A percentile compares a stretch with the other conserved stretches of the same genome.
Evolutionary conservation across 2,329 filamentous ascomycete species (phyloP).

Genomic region (Hypoxylon sp.): DNA sequence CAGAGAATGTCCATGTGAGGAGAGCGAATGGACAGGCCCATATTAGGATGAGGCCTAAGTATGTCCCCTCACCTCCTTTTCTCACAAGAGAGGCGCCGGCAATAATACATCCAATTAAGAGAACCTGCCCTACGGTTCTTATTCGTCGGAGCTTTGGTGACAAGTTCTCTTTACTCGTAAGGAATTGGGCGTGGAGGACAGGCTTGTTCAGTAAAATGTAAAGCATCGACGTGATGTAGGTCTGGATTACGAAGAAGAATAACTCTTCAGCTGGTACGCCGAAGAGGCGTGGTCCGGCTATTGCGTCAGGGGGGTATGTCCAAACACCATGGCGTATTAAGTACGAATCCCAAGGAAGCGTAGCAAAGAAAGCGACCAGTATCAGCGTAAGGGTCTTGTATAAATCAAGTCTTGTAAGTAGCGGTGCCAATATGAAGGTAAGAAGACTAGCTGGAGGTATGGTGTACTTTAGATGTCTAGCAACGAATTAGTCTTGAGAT

Average conservation of each 20-base stretch:
- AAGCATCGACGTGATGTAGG: conserved; percentile 78
- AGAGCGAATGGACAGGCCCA: conserved; percentile 79
- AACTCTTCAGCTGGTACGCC: conserved; percentile 79
- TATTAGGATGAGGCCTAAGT: conserved; percentile 77
- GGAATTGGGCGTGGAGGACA: conserved; percentile 65
- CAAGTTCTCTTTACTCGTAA: conserved; percentile 54
- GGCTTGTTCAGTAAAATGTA: conserved; percentile 78
- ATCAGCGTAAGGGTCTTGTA: conserved; percentile 75
- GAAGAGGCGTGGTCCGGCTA: conserved; percentile 73
- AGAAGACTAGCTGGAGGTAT: conserved; percentile 73
- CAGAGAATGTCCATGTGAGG: conserved; percentile 74
- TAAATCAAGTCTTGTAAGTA: conserved; percentile 73
- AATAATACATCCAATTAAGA: conserved; percentile 61
- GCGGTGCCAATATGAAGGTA: conserved; percentile 71
- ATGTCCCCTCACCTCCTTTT: conserved; percentile 68
- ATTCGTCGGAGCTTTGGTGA: conserved; percentile 45
- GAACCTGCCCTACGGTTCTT: conserved; percentile 65
- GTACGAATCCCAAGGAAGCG: conserved; percentile 83
- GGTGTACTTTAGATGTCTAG: conserved; percentile 76
- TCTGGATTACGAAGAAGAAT: conserved; percentile 84
- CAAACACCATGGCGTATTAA: conserved; percentile 77
- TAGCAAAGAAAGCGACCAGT: conserved; percentile 74
- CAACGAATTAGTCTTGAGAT: conserved; percentile 11
- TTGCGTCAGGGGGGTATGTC: conserved; percentile 77
- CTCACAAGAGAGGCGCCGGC: conserved; percentile 62